Conservation (phyloP, 2,329 filamentous ascomycete genomes). For the Lachnellula cervina region DNA sequence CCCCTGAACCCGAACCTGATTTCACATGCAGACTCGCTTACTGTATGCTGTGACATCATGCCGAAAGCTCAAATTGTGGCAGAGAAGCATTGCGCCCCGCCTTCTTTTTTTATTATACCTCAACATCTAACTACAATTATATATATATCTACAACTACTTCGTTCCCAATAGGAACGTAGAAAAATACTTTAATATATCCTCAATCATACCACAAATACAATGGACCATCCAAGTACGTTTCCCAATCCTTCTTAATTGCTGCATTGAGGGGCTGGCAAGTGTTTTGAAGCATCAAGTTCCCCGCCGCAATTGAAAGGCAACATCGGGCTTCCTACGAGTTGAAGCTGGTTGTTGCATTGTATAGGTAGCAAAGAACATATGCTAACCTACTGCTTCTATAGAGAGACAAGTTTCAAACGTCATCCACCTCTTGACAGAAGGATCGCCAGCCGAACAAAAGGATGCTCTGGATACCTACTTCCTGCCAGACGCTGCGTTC, state of each 20-base stretch:
- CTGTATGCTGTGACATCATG: conserved; percentile 5
- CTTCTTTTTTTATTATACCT: too few species aligned
- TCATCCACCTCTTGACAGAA: conserved; percentile 67
- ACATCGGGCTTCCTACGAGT: background rate
- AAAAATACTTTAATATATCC: background rate
- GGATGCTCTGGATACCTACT: conserved; percentile 64
- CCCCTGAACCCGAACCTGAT: background rate
- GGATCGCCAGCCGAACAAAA: conserved; percentile 62
- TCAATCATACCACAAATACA: background rate
- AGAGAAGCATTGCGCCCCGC: background rate
- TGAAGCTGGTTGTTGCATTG: background rate
- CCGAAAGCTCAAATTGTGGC: background rate
- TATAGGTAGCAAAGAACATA: background rate
- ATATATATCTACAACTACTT: too few species aligned
- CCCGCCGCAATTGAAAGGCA: background rate
- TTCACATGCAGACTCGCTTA: conserved; percentile 3
- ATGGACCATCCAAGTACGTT: conserved; percentile 43
- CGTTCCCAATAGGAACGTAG: too few species aligned
- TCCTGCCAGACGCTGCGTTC: conserved; percentile 67
- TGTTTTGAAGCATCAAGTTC: background rate
- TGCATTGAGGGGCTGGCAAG: background rate
- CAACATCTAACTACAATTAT: too few species aligned
- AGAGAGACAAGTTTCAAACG: conserved; percentile 55
- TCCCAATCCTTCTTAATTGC: background rate
- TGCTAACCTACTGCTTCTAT: conserved; percentile 10